These are phyloP conservation scores for Cucurbita argyrosperma DNA, from an alignment of 306 rosid species.

Conservation along the genomic window DNA sequence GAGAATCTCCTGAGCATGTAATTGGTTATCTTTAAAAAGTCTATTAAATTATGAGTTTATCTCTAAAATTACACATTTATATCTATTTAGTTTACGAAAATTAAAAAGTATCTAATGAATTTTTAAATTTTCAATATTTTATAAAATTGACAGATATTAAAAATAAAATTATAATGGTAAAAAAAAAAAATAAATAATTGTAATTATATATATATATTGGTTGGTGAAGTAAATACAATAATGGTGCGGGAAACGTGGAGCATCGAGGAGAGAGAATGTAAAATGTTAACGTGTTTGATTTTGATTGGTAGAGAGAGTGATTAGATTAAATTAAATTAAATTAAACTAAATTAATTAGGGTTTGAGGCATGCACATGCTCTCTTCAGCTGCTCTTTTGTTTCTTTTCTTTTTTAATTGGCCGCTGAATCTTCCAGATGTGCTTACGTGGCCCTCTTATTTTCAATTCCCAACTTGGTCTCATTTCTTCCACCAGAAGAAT, in stretches of 20 bases:
- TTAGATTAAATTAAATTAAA: background rate
- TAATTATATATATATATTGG: background rate
- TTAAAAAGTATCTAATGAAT: too few relatives aligned
- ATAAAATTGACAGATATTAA: too few relatives aligned
- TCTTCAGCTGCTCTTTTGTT: background rate
- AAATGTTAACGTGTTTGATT: background rate
- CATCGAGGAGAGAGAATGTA: background rate
- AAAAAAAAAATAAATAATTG: too few relatives aligned
- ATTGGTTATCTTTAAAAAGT: too few relatives aligned
- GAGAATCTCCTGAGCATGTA: too few relatives aligned
- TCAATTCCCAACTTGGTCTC: background rate
- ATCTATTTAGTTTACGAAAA: too few relatives aligned
- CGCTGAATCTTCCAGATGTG: background rate
- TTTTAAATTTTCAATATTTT: too few relatives aligned
- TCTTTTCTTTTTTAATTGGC: background rate
- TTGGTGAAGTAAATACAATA: background rate
- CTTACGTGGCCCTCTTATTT: background rate
- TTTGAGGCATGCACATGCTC: constrained; percentile 6
- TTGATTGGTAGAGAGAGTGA: background rate
- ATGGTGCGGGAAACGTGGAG: background rate
- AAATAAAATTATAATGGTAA: too few relatives aligned
- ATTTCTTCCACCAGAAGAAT: background rate
- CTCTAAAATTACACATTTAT: too few relatives aligned
- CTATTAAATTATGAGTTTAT: too few relatives aligned
- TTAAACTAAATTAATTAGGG: background rate